Evolutionary conservation across 768 basidiomycete species (phyloP), one percentile per base, ranked within the genome.

Genomic region (Epithele typhae): DNA sequence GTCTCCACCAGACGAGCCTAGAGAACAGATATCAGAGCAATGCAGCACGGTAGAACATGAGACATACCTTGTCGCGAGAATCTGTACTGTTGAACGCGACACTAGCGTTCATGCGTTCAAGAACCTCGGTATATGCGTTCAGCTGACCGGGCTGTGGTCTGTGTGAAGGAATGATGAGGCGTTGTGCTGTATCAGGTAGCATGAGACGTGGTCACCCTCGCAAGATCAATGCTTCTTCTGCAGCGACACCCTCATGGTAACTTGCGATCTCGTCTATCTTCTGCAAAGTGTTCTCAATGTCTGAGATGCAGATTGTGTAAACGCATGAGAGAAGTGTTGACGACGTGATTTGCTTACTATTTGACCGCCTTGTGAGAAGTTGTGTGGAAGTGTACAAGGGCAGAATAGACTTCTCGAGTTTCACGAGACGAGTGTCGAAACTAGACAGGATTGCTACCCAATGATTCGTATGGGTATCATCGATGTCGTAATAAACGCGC

Each of bases 311-410:
- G 12, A 24, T 18, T 35, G 32, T 11, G 17, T 37, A 17, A 9
- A 1, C 2, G 30, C 27, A 10, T 15, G 17, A 25, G 35, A 33
- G 37, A 7, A 25, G 37, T n/a, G 24, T 8, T 12, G 9, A 17
- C n/a, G n/a, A n/a, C n/a, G n/a, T 11, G n/a, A 14, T 18, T 5
- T 6, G 71, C 88, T 23, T 50, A 90, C 90, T 93, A 37, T 76
- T 78, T 15, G 78, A 78, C 32, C 90, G 68, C 55, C 76, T 72
- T 46, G 88, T 91, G 44, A 92, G 63, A 11, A 84, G 70, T 60
- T 91, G 87, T 0, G 89, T 83, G 3, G 85, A 82, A 1, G 75
- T 77, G 57, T 92, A 88, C n/a, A 93, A 64, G 0, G 91, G 91
- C 12, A 87, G 62, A 43, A 93, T 90, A 2, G 88, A 84, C 55